phyloP scores from a whole-genome alignment of 768 basidiomycete genomes.

The Chalciporus pseudorubinellus region DNA sequence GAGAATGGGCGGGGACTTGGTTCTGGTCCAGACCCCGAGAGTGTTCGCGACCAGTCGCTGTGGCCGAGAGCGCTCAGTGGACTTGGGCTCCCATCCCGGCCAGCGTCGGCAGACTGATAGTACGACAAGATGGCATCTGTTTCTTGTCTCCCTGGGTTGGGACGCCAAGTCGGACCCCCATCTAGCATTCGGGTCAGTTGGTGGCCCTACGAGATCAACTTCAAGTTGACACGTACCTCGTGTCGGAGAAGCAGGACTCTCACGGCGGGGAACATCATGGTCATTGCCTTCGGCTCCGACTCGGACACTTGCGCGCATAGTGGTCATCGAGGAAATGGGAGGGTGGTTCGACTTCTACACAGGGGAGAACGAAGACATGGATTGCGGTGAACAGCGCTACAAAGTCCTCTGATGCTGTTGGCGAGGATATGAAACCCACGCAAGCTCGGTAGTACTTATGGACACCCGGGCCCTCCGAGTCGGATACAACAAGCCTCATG shows the following conservation, averaged over 20 bases:
- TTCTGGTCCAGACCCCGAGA: constrained; percentile 10
- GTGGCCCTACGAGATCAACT: background rate
- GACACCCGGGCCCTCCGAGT: too few species aligned
- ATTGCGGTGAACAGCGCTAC: background rate
- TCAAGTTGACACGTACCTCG: background rate
- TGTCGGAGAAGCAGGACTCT: background rate
- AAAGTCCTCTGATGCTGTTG: too few species aligned
- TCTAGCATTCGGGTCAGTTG: background rate
- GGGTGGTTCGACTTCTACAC: constrained; percentile 9
- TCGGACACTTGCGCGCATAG: constrained; percentile 10
- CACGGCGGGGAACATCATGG: background rate
- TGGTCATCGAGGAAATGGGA: background rate
- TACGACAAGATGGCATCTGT: constrained; percentile 49
- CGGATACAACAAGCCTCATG: too few species aligned
- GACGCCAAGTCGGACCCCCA: constrained; percentile 1
- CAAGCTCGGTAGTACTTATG: too few species aligned
- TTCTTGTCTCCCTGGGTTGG: constrained; percentile 26
- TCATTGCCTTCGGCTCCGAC: background rate
- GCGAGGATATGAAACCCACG: too few species aligned
- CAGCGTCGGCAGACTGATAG: constrained; percentile 54
- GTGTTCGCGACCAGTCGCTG: constrained; percentile 14
- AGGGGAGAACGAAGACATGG: constrained; percentile 8
- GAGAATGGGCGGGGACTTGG: constrained; percentile 7
- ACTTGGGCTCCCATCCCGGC: constrained; percentile 24
- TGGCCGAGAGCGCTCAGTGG: constrained; percentile 24